Evolutionary conservation across 768 basidiomycete species (phyloP).

Genomic region (Austroboletus festivus): DNA sequence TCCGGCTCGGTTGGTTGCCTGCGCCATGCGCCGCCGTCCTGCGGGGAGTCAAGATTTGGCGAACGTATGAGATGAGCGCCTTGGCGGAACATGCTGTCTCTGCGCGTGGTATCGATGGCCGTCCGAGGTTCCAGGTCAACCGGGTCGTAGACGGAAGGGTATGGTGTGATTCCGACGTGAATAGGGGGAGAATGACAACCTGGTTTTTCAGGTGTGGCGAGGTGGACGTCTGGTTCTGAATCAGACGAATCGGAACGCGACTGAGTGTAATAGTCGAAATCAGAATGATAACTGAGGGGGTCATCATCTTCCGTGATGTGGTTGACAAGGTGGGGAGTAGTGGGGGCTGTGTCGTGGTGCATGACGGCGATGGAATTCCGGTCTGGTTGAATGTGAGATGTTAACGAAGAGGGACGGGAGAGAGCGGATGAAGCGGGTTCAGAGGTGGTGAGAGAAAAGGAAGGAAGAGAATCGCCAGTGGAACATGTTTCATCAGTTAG

Average conservation of each 20-base stretch:
- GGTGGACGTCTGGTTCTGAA: slow-evolving; percentile 23
- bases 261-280: slow-evolving; percentile 37
- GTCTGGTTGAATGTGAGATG: slow-evolving; percentile 32
- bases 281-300: slow-evolving; percentile 34
- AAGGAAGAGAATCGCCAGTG: slow-evolving; percentile 30
- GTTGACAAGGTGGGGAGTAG: slow-evolving; percentile 1
- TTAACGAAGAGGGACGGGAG: slow-evolving; percentile 43
- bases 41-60: slow-evolving; percentile 8
- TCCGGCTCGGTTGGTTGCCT: slow-evolving; percentile 13
- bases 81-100: not conserved
- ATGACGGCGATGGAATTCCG: slow-evolving; percentile 1
- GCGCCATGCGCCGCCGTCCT: slow-evolving; percentile 19
- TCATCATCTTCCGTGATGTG: slow-evolving; percentile 25
- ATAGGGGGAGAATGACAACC: slow-evolving; percentile 8
- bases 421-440: slow-evolving; percentile 36
- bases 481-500: slow-evolving; percentile 22
- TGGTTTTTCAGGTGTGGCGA: slow-evolving; percentile 1
- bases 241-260: slow-evolving; percentile 31
- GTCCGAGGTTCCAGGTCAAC: slow-evolving; percentile 41
- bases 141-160: slow-evolving; percentile 20
- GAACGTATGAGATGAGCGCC: not conserved
- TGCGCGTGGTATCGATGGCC: slow-evolving; percentile 37
- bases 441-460: slow-evolving; percentile 31
- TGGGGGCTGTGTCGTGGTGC: slow-evolving; percentile 7
- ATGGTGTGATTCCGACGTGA: slow-evolving; percentile 14